Base-by-base conservation (phyloP, 2,329 filamentous ascomycete species). In the Claviceps monticola region DNA sequence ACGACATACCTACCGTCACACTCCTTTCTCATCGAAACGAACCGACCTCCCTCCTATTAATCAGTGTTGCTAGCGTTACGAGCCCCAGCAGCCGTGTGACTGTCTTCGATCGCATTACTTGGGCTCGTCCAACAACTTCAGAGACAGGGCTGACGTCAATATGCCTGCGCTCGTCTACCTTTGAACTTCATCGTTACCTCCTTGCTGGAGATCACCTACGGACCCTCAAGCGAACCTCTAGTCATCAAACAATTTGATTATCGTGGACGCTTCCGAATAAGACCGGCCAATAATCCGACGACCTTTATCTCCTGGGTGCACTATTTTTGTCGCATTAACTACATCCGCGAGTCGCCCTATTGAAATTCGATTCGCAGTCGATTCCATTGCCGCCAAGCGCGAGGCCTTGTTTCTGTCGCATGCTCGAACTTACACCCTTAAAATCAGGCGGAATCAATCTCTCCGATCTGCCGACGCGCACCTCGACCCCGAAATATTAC, bases 81-180 rank as follows among this genome's bases (percentile, higher is more conserved):
- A 41, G 26, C 14, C 41, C 7, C 38, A 17, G 19, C 9, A 11
- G 39, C 26, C 39, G 38, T 36, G 38, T n/a, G 21, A 43, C 37
- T 17, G 23, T 13, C 29, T 26, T 36, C 29, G 45, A 42, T 36
- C 21, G 8, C 41, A 26, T 50, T 14, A 19, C n/a, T 43, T 26
- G 16, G 29, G 5, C 23, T 39, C 16, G n/a, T 34, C 19, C 5
- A 29, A 29, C 47, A 17, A 49, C 29, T 47, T n/a, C 14, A 39
- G 34, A 19, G n/a, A 46, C 37, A 8, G 19, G 45, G 37, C 38
- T 17, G 23, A 49, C 49, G 37, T 47, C 53, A 54, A 51, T 45
- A 54, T 54, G 53, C 49, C 47, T 44, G 50, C 53, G 48, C 21
- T 11, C 42, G 13, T 46, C 29, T 17, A 8, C 51, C 19, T 37